Conservation (phyloP, 2,329 filamentous ascomycete genomes). For the Plectosphaerella sp. region DNA sequence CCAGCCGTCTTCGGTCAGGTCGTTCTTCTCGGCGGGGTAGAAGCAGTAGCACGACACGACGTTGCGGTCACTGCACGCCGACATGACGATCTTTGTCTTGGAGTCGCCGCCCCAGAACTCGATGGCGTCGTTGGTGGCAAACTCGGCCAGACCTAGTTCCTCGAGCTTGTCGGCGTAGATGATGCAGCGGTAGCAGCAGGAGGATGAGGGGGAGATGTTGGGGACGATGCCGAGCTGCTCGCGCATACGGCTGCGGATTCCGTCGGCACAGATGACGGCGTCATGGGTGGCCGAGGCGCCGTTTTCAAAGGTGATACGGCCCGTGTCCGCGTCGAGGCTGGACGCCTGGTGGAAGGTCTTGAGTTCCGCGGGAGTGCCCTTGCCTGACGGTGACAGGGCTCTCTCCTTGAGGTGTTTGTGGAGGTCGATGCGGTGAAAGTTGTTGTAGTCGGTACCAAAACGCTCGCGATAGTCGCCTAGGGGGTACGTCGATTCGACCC, state of each 20-base stretch:
- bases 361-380: conserved; percentile 48
- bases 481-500: conserved; percentile 59
- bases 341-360: conserved; percentile 54
- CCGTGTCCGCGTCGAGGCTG: conserved; percentile 40
- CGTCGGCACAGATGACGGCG: conserved; percentile 60
- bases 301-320: conserved; percentile 47
- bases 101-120: conserved; percentile 69
- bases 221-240: conserved; percentile 58
- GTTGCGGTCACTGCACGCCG: conserved; percentile 61
- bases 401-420: conserved; percentile 61
- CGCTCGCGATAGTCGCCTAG: conserved; percentile 60
- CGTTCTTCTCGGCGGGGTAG: conserved; percentile 55
- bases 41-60: conserved; percentile 68
- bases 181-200: conserved; percentile 61
- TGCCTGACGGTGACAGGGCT: conserved; percentile 47
- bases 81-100: conserved; percentile 67
- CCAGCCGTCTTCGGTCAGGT: conserved; percentile 60
- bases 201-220: conserved; percentile 52
- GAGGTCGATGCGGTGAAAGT: conserved; percentile 68
- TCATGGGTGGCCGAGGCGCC: conserved; percentile 47
- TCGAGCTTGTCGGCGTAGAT: conserved; percentile 58
- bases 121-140: conserved; percentile 54
- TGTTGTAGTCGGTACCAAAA: conserved; percentile 64
- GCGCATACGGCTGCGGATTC: conserved; percentile 63
- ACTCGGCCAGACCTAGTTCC: conserved; percentile 56